Percentiles rank a stretch among this genome's conserved stretches.
Evolutionary conservation across 2,329 filamentous ascomycete genomes (phyloP).

Genomic region (Nakataea oryzae): DNA sequence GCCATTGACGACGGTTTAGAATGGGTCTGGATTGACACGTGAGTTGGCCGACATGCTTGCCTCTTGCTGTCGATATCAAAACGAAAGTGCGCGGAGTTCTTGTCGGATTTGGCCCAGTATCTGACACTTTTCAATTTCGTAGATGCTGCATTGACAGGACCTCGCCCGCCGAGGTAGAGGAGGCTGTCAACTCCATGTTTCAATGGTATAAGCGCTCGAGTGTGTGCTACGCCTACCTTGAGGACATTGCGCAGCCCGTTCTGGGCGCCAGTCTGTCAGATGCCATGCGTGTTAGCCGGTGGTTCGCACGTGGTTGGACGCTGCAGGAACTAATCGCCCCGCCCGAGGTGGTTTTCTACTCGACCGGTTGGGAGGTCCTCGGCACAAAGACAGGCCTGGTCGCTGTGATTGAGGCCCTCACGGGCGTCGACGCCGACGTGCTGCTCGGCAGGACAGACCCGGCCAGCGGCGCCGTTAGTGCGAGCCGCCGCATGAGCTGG

Average conservation of each 20-base stretch:
- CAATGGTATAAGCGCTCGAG: conserved; percentile 4
- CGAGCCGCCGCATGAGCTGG: conserved; percentile 9
- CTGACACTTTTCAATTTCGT: background rate
- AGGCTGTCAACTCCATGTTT: conserved; percentile 8
- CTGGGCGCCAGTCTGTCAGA: conserved; percentile 1
- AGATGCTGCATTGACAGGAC: conserved; percentile 6
- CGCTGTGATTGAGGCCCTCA: background rate
- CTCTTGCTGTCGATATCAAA: background rate
- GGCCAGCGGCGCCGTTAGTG: background rate
- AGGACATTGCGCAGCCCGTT: conserved; percentile 5
- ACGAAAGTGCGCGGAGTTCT: background rate
- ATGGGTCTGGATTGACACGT: conserved; percentile 4
- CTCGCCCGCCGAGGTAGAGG: background rate
- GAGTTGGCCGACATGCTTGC: background rate
- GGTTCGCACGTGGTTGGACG: conserved; percentile 8
- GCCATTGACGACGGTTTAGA: conserved; percentile 3
- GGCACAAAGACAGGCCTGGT: conserved; percentile 1
- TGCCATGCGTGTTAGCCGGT: conserved; percentile 3
- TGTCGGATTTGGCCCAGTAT: background rate
- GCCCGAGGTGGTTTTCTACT: conserved; percentile 3
- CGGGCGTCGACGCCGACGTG: background rate
- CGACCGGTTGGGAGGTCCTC: background rate
- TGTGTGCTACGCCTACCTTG: conserved; percentile 8
- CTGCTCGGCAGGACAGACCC: background rate
- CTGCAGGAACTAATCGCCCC: conserved; percentile 8